Evolutionary conservation across 306 rosid genomes (phyloP), one percentile per base, ranked within the genome.

Genomic region (Canavalia gladiata): DNA sequence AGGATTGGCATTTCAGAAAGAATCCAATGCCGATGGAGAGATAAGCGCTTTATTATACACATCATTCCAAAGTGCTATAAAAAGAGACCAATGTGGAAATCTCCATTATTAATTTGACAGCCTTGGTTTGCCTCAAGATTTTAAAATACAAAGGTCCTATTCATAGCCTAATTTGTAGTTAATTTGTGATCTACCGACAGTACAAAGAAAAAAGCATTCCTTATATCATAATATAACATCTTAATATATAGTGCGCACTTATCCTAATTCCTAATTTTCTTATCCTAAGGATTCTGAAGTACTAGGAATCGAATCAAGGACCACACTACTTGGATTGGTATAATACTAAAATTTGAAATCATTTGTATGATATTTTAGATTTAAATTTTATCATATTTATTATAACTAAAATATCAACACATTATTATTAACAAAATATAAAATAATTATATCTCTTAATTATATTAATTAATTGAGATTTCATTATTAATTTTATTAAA

Each of bases 181-280:
- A 55, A 55, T 55, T 55, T 55, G 8, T 55, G 31, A n/a, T 0
- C 13, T 8, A 47, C 52, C 13, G 9, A 47, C 2, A 8, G 9
- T 8, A 47, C 3, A 43, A 2, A 43, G 7, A 43, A 7, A 3
- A 7, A 2, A 2, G 9, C 3, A 12, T 47, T 47, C 13, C 12
- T 47, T 18, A 18, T 18, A 18, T 18, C 25, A 18, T 18, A 18
- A 18, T 18, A 18, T 47, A 47, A 25, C 0, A 55, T 55, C 31
- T 18, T 55, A 55, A 6, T 25, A 2, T 25, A 18, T 18, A 18
- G 25, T 18, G 8, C 25, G 60, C 30, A 10, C 2, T 9, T 49
- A 37, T 49, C 46, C 31, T 70, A 33, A 18, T 70, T 49, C 59
- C 75, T 70, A 70, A 70, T 49, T 49, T 70, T 47, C 43, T 70